Evolutionary conservation across 441 rosid genomes (phyloP), one percentile per base, ranked within the genome.

Genomic region (Gossypium davidsonii): DNA sequence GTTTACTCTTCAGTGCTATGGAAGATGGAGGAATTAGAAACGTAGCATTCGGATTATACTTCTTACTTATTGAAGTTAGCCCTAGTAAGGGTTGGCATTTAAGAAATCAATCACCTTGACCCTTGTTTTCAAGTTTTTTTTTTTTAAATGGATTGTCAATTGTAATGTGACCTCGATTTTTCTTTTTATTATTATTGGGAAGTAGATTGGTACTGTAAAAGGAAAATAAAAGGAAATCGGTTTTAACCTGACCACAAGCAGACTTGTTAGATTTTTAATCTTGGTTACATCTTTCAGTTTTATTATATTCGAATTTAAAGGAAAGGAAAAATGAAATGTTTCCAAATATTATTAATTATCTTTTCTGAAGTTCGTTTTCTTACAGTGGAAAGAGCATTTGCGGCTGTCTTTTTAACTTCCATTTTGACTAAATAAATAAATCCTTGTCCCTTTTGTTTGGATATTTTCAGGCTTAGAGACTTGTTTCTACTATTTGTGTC

Each of bases 381-480:
- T 58, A 15, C 4, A 4, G 21, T 21, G 14, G 42, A 58, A 57
- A 3, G 2, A 37, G 34, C 21, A 3, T 34, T 14, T 2, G 0
- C 7, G 44, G 25, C 44, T 59, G 63, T 28, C 39, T 31, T 12
- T 15, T 59, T 10, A 26, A 51, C 12, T 62, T 42, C 64, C 20
- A 26, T 21, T n/a, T 57, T 31, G 6, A 25, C 3, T 46, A 42
- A 39, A 20, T 66, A 23, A 7, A 44, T 21, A 5, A 66, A 39
- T 1, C n/a, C 49, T 49, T 48, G 21, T 66, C 25, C 73, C 17
- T 55, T 39, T 59, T 52, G 28, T 44, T 6, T 53, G 28, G 56
- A 61, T 59, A 68, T 51, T 79, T 73, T 48, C 87, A 83, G 90
- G 85, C 76, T 70, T 63, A 26, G 62, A 80, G 56, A 71, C 6